Conservation (phyloP, 2,329 filamentous ascomycete species). For the Albophoma yamanashiensis region DNA sequence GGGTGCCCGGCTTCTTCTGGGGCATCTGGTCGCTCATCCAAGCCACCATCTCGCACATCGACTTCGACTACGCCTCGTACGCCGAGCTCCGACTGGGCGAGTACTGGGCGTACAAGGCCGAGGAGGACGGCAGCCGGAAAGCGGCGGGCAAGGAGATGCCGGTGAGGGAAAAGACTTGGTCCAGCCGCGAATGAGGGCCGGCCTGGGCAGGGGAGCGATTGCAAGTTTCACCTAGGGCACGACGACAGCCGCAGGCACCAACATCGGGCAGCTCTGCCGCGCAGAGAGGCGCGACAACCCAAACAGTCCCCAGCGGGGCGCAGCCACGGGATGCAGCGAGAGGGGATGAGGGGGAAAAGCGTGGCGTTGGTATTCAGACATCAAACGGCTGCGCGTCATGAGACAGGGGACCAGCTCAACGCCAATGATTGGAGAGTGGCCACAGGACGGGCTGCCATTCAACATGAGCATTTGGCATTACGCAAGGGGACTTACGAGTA, state of each 20-base stretch:
- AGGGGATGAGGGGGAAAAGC: neutral
- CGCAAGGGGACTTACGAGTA: neutral
- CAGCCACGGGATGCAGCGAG: neutral
- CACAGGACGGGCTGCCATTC: conserved; percentile 2
- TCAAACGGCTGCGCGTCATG: neutral
- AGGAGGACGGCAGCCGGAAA: conserved; percentile 51
- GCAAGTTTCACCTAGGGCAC: neutral
- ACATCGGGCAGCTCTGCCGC: neutral
- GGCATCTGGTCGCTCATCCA: conserved; percentile 96
- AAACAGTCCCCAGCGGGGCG: neutral
- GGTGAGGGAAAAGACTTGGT: conserved; percentile 73
- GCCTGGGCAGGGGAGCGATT: neutral
- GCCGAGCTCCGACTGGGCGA: conserved; percentile 78
- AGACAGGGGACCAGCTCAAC: conserved; percentile 3
- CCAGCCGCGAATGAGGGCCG: conserved; percentile 20
- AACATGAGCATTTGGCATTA: conserved; percentile 1
- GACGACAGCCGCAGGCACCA: neutral
- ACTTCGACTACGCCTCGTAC: conserved; percentile 93
- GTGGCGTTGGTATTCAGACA: conserved; percentile 2
- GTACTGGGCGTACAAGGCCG: conserved; percentile 85
- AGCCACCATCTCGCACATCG: conserved; percentile 84
- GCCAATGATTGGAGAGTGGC: conserved; percentile 1
- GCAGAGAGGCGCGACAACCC: neutral
- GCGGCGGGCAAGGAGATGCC: conserved; percentile 48
- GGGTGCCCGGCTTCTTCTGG: conserved; percentile 82